Base-by-base conservation (phyloP, 116 monocot genomes). In the Thalassia testudinum region DNA sequence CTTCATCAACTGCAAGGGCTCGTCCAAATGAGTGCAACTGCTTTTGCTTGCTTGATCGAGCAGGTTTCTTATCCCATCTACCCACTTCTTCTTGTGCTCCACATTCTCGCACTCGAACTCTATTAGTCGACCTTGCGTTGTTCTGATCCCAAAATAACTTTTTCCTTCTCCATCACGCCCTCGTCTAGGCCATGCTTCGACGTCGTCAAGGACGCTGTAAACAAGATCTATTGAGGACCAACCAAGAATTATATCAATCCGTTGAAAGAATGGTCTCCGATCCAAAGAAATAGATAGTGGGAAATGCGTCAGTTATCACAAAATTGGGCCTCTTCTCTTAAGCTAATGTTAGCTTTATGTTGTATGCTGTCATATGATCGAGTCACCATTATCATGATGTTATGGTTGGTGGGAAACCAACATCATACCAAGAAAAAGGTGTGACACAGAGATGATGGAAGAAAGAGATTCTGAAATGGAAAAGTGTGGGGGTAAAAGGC, bases 31-130 rank as follows among this genome's bases (percentile, higher is more conserved):
- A 12, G 26, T 37, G 22, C 14, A 42, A 16, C 19, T 1, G 22
- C 15, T 15, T 34, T 42, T 12, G 24, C 42, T 19, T 5, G 27
- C 65, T 37, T 53, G 67, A 12, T 38, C 5, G 25, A 68, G 61
- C 30, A 61, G 61, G 26, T 53, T 54, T 34, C 47, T 40, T 20
- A 61, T 54, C 24, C 59, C 68, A 15, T 54, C 61, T 12, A 61
- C 61, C 68, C 68, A 68, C 34, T 30, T 65, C 12, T 25, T 22
- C 65, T 57, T 58, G 43, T 52, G 52, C 28, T n/a, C 44, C 50
- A 57, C 38, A 21, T 28, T 45, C 52, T 59, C 67, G 58, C 67
- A 67, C 52, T 67, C 59, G 22, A 67, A 67, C 52, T 67, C 59
- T 37, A 67, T 37, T 16, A 67, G 21, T n/a, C n/a, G n/a, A 11